Conservation (phyloP, 148 eudicot species). For the Silene conica region DNA sequence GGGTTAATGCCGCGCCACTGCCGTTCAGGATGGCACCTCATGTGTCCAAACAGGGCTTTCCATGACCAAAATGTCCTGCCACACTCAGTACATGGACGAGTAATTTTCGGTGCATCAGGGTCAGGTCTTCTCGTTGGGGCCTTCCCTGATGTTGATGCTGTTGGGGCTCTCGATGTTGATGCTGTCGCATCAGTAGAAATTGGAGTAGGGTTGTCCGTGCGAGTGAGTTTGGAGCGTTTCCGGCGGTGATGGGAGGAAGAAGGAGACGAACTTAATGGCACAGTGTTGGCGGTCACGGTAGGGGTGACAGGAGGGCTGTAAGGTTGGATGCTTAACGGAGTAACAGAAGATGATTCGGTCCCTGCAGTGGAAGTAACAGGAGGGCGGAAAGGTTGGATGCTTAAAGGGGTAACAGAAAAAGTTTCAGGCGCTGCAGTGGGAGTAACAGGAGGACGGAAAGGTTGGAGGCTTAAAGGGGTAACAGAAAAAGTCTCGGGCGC, state of each 20-base stretch:
- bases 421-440: not conserved
- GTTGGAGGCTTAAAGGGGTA: not conserved
- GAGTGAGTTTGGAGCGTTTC: conserved; percentile 15
- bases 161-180: not conserved
- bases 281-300: not conserved
- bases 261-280: not conserved
- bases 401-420: not conserved
- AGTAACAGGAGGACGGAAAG: not conserved
- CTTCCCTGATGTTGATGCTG: not conserved
- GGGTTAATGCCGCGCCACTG: conserved; percentile 95
- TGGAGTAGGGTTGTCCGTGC: not conserved
- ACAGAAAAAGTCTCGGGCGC: not conserved
- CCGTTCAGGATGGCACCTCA: conserved; percentile 97
- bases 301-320: conserved; percentile 13
- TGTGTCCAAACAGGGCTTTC: conserved; percentile 95
- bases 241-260: conserved; percentile 9
- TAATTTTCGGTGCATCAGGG: conserved; percentile 65
- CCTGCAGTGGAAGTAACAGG: not conserved
- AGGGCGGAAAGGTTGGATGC: not conserved
- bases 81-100: conserved; percentile 73
- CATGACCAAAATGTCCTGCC: conserved; percentile 77
- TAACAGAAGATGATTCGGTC: not conserved
- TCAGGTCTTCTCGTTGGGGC: conserved; percentile 41
- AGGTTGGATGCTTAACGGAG: conserved; percentile 10
- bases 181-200: not conserved